Evolutionary conservation across 2,329 filamentous ascomycete species (phyloP), one percentile per base, ranked within the genome.

Genomic region (Epichloe baconii): DNA sequence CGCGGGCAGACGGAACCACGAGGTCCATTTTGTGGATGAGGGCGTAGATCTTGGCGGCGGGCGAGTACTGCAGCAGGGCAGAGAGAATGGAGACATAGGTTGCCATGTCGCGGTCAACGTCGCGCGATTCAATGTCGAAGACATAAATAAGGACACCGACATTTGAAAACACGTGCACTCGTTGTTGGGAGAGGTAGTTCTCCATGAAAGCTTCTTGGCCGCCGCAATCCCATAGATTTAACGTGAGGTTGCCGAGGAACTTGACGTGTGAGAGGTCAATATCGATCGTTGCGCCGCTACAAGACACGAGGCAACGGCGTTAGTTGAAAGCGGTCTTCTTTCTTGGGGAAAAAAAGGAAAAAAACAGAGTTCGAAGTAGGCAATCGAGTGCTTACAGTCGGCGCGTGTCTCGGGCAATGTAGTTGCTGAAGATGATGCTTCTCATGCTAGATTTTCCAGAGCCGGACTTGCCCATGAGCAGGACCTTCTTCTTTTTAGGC

Each of bases 21-120:
- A 98, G 79, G 66, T 98, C 93, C 86, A 98, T 96, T 71, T 98
- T 98, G 82, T 98, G 93, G 58, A 98, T 86, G 44, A 98, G 80
- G 55, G 93, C 86, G 71, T 97, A 98, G 61, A 98, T 84, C 65
- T 87, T 86, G 55, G 91, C 88, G 3, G 74, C 72, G 35, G 79
- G 74, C 46, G 87, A 94, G 75, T 83, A 95, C 70, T 97, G 90
- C 51, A 84, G 79, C 40, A 98, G 77, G 0, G 93, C 93, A 47
- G 84, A 81, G 59, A 97, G 88, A 65, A 97, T 93, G 58, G 87
- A 85, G 49, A 85, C 82, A 73, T 97, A 98, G 53, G 89, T 95
- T 52, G 91, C 82, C 49, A 97, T 80, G 66, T 98, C 93, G 60
- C 88, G 85, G 55, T 93, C 87, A 61, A 95, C 88, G 67, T 97